Evolutionary conservation across 1,284 basidiomycete genomes (phyloP).

Genomic region (Sporisorium scitamineum): DNA sequence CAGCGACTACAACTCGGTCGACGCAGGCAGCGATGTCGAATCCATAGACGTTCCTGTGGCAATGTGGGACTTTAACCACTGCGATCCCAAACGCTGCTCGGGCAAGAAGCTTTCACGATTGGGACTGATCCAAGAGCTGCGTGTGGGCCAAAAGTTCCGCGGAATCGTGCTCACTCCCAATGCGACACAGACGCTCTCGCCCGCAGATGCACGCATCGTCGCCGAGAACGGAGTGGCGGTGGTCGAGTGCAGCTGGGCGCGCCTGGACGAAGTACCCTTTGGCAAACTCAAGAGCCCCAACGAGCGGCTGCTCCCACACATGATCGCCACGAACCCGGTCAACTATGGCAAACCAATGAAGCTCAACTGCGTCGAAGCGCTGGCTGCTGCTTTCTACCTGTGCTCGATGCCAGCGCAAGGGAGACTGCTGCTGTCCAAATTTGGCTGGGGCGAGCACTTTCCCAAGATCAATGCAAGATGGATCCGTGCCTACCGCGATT

Average conservation of each 20-base stretch:
- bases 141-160: conserved; percentile 86
- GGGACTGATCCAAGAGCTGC: conserved; percentile 84
- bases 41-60: conserved; percentile 58
- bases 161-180: conserved; percentile 96
- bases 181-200: conserved; percentile 83
- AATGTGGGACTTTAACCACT: conserved; percentile 87
- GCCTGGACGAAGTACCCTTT: conserved; percentile 93
- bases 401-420: conserved; percentile 55
- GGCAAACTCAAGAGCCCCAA: conserved; percentile 91
- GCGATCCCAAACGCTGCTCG: conserved; percentile 92
- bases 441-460: conserved; percentile 64
- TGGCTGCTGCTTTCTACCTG: conserved; percentile 63
- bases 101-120: conserved; percentile 92
- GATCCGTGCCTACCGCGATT: conserved; percentile 51
- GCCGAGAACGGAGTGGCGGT: conserved; percentile 85
- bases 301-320: conserved; percentile 77
- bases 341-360: conserved; percentile 68
- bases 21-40: conserved; percentile 42
- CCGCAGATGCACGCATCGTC: conserved; percentile 85
- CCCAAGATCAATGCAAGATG: conserved; percentile 57
- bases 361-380: conserved; percentile 67
- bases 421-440: conserved; percentile 58
- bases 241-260: conserved; percentile 97
- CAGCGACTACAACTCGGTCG: conserved; percentile 38
- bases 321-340: conserved; percentile 67